Evolutionary conservation across 2,329 filamentous ascomycete species (phyloP).

Genomic region (Fusarium oxysporum): DNA sequence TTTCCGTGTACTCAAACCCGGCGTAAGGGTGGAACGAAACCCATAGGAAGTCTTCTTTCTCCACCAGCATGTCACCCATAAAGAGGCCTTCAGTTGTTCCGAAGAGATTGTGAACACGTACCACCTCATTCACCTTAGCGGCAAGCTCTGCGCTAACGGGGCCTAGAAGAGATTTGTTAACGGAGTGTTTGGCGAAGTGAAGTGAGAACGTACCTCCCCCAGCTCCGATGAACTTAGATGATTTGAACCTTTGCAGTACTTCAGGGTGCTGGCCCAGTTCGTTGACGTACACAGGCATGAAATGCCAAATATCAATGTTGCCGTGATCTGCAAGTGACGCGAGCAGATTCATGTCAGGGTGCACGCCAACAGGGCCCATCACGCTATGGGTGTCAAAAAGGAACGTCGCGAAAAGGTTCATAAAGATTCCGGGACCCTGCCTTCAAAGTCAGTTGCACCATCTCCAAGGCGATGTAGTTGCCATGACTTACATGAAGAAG

Average conservation of each 20-base stretch:
- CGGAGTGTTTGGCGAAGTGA: accelerated
- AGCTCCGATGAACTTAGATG: background rate
- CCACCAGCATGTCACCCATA: background rate
- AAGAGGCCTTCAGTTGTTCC: background rate
- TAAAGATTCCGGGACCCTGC: background rate
- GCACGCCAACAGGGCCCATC: background rate
- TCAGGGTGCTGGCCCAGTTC: background rate
- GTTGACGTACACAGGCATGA: background rate
- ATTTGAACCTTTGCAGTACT: background rate
- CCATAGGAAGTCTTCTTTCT: background rate
- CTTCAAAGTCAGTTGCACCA: background rate
- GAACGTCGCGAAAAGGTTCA: background rate
- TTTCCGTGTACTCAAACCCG: background rate
- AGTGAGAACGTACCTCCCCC: background rate
- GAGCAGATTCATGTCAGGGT: background rate
- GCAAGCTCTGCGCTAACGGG: background rate
- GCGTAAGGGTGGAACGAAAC: background rate
- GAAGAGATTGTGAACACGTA: background rate
- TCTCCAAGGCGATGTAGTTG: background rate
- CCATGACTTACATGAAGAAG: background rate
- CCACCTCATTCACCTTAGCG: background rate
- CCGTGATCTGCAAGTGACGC: background rate
- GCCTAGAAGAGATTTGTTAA: background rate
- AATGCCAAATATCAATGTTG: background rate
- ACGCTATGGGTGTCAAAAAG: background rate